Conservation (phyloP, 345 rosid genomes). For the Gossypium anomalum region DNA sequence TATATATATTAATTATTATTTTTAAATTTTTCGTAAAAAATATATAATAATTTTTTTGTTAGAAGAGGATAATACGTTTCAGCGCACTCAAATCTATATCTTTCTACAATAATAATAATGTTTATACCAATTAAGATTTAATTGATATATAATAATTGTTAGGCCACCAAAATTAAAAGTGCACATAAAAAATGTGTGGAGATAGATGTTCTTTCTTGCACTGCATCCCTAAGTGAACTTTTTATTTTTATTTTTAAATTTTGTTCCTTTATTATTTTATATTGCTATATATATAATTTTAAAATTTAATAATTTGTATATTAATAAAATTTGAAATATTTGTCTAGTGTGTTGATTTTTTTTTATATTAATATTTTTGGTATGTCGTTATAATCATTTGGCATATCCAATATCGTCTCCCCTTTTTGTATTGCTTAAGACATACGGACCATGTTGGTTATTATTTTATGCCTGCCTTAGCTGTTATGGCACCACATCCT, state of each 20-base stretch:
- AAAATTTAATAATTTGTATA: too few species aligned
- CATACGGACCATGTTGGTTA: not conserved
- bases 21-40: too few species aligned
- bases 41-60: too few species aligned
- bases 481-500: too few species aligned
- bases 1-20: too few species aligned
- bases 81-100: fast-evolving
- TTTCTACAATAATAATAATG: fast-evolving
- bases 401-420: not conserved
- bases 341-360: not conserved
- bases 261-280: too few species aligned
- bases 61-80: fast-evolving
- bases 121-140: too few species aligned
- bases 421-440: not conserved
- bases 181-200: not conserved
- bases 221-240: not conserved
- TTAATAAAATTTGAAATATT: too few species aligned
- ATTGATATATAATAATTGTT: too few species aligned
- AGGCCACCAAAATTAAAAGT: not conserved
- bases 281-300: too few species aligned
- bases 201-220: not conserved
- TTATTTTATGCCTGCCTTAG: not conserved
- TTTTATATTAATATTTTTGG: not conserved
- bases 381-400: not conserved
- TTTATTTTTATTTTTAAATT: not conserved